Evolutionary conservation across 768 basidiomycete species (phyloP).

Genomic region (Naganishia vishniacii): DNA sequence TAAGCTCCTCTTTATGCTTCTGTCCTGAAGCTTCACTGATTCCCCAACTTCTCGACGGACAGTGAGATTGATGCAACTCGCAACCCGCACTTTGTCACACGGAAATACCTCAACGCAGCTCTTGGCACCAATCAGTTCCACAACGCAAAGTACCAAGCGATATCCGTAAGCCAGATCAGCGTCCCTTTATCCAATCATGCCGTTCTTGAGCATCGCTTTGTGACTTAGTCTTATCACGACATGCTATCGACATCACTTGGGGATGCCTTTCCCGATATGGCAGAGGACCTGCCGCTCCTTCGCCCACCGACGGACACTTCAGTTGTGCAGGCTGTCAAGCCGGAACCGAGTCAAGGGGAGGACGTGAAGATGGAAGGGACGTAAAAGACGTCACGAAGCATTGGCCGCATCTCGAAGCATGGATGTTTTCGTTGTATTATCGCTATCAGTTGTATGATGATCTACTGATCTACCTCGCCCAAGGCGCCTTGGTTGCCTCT

Average conservation of each 20-base stretch:
- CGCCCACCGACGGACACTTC: background rate
- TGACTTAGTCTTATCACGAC: slow-evolving; percentile 11
- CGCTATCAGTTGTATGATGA: background rate
- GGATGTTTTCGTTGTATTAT: background rate
- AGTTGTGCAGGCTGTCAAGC: too few relatives aligned
- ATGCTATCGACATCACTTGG: background rate
- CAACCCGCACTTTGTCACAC: slow-evolving; percentile 13
- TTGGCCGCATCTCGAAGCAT: background rate
- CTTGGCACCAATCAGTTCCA: slow-evolving; percentile 18
- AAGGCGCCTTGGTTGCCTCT: slow-evolving; percentile 14
- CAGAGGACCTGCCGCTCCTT: background rate
- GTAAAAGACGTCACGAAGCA: background rate
- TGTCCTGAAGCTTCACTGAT: background rate
- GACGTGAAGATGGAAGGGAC: background rate
- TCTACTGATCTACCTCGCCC: slow-evolving; percentile 9
- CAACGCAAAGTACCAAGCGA: slow-evolving; percentile 5
- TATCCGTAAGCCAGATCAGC: background rate
- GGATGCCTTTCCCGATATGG: slow-evolving; percentile 20
- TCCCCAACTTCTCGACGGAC: background rate
- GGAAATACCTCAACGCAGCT: slow-evolving; percentile 10
- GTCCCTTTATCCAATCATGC: background rate
- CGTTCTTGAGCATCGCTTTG: background rate
- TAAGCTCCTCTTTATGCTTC: background rate
- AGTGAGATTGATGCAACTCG: slow-evolving; percentile 18
- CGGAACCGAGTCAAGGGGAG: background rate